Base-by-base conservation (phyloP, 192 early-diverging fungal genomes). In the Chytriomyces sp. region DNA sequence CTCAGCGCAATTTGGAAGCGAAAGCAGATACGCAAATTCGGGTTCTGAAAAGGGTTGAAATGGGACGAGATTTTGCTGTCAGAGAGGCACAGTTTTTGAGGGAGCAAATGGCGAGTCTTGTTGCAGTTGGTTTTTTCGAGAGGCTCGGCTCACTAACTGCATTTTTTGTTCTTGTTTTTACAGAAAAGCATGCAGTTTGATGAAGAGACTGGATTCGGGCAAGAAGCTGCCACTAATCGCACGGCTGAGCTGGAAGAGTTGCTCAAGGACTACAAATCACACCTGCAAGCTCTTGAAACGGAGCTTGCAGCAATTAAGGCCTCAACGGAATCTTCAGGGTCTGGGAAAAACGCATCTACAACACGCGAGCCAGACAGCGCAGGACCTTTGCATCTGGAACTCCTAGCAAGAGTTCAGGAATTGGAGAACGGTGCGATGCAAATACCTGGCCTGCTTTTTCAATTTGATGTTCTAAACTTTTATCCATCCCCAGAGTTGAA, bases 81-180 rank as follows among this genome's bases (percentile, higher is more conserved):
- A 89, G 88, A 64, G 90, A 93, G 67, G 82, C 86, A 0, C 86
- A 85, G 48, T 87, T 89, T 81, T 70, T 94, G 59, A 86, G 89
- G 65, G 84, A 88, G 6, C 92, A 93, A 79, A 72, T 94, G 82
- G 88, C 89, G 81, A 28, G 79, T 76, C 45, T 45, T 35, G 47
- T 45, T 11, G 48, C 28, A 10, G 13, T 16, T 3, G 44, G 8
- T 7, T 16, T 60, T 35, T 64, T 60, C 43, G 20, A 57, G 13
- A n/a, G n/a, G n/a, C n/a, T n/a, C n/a, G n/a, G n/a, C n/a, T n/a
- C n/a, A n/a, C n/a, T n/a, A n/a, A n/a, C n/a, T n/a, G n/a, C n/a
- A n/a, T n/a, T n/a, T n/a, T n/a, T n/a, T n/a, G n/a, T n/a, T n/a
- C n/a, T n/a, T n/a, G 53, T 6, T 1, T 11, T 8, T 72, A 81